Evolutionary conservation across 441 rosid genomes (phyloP).

Genomic region (Pelargonium citronellum): DNA sequence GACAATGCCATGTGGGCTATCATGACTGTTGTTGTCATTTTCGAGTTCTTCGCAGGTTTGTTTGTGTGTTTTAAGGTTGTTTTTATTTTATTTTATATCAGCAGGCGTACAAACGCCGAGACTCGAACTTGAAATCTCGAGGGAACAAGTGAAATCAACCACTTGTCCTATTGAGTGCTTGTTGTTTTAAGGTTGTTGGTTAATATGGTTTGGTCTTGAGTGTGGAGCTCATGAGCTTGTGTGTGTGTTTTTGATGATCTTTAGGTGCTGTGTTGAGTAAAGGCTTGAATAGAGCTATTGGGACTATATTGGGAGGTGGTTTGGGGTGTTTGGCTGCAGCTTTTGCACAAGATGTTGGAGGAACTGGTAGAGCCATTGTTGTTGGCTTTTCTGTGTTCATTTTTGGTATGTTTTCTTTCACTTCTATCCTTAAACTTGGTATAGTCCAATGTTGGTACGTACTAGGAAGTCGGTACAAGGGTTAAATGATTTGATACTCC

Average conservation of each 20-base stretch:
- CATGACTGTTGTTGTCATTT: conserved; percentile 65
- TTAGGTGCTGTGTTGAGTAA: conserved; percentile 77
- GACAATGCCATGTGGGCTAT: conserved; percentile 77
- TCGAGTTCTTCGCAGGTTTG: conserved; percentile 59
- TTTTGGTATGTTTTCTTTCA: conserved; percentile 39
- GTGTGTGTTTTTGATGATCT: background rate
- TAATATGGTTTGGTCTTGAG: too few relatives aligned
- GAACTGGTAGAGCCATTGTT: conserved; percentile 39
- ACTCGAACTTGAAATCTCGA: too few relatives aligned
- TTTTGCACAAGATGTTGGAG: conserved; percentile 42
- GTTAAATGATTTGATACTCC: too few relatives aligned
- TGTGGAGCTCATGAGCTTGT: background rate
- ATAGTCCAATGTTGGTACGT: too few relatives aligned
- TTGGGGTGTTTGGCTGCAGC: conserved; percentile 58
- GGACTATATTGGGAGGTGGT: conserved; percentile 67
- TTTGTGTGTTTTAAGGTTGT: too few relatives aligned
- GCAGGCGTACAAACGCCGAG: too few relatives aligned
- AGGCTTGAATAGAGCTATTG: conserved; percentile 70
- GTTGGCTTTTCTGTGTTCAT: conserved; percentile 47
- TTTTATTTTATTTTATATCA: too few relatives aligned
- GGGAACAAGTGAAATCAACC: too few relatives aligned
- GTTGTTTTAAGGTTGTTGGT: too few relatives aligned
- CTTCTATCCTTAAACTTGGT: too few relatives aligned
- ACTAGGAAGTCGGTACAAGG: too few relatives aligned
- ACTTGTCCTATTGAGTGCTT: too few relatives aligned